Percentiles rank a stretch among this genome's conserved stretches.
These are phyloP conservation scores for Pseudozyma thailandica DNA, from an alignment of 1,284 basidiomycete species.

Conservation along the genomic window DNA sequence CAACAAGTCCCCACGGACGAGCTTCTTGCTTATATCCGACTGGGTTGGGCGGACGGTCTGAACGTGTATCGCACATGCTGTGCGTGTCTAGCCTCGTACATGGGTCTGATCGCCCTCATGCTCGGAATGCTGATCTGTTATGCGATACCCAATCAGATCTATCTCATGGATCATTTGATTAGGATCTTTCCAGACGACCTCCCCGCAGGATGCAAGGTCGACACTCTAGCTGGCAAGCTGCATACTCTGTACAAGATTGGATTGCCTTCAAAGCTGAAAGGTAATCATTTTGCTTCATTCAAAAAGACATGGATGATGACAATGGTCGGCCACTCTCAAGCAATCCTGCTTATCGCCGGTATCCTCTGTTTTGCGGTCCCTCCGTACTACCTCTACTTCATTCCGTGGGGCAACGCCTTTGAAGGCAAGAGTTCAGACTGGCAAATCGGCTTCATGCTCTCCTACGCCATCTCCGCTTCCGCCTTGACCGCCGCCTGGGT, in stretches of 20 bases:
- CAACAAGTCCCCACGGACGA: conserved; percentile 4
- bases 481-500: neutral
- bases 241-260: conserved; percentile 9
- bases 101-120: conserved; percentile 3
- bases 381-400: neutral
- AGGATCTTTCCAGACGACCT: conserved; percentile 19
- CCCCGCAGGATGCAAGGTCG: neutral
- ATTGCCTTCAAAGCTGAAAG: conserved; percentile 3
- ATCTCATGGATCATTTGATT: conserved; percentile 14
- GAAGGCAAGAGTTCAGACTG: neutral
- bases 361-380: neutral
- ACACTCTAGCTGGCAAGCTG: neutral
- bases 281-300: conserved; percentile 8
- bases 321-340: conserved; percentile 10
- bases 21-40: neutral
- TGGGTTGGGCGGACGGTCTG: neutral
- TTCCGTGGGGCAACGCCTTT: neutral
- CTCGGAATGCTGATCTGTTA: conserved; percentile 3
- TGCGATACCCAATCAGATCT: conserved; percentile 22
- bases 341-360: neutral
- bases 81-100: conserved; percentile 6
- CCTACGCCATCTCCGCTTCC: conserved; percentile 6
- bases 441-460: conserved; percentile 6
- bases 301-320: conserved; percentile 31
- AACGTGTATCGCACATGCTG: conserved; percentile 17